These are phyloP conservation scores for Saccharum officinarum DNA, from an alignment of 176 grass and related monocot genomes.

Conservation along the genomic window DNA sequence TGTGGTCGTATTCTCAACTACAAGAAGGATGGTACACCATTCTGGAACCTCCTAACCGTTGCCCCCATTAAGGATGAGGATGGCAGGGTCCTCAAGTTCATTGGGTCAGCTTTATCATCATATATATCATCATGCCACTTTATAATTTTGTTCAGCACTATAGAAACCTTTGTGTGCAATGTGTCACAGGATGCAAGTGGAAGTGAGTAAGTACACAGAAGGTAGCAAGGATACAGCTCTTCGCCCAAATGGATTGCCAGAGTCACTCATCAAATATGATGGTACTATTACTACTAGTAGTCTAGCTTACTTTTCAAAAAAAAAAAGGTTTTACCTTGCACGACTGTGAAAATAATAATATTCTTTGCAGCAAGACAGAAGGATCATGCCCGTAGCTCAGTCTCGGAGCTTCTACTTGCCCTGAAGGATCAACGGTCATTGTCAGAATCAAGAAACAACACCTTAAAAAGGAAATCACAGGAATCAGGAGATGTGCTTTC, in stretches of 20 bases:
- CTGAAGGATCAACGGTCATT: conserved; percentile 61
- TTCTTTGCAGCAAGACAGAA: conserved; percentile 71
- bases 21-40: conserved; percentile 87
- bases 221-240: conserved; percentile 71
- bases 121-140: no score
- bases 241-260: conserved; percentile 88
- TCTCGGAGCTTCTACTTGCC: conserved; percentile 79
- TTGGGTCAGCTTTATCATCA: conserved; percentile 57
- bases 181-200: conserved; percentile 86
- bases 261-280: conserved; percentile 93
- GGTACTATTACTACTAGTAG: conserved; percentile 39
- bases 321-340: not conserved
- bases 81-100: conserved; percentile 84
- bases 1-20: conserved; percentile 91
- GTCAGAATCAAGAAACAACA: conserved; percentile 61
- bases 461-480: conserved; percentile 68
- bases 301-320: not conserved
- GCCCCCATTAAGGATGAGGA: conserved; percentile 94
- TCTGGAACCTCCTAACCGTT: conserved; percentile 91
- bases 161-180: not conserved
- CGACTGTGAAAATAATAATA: not conserved
- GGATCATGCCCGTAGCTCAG: conserved; percentile 73
- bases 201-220: conserved; percentile 97
- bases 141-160: no score
- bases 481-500: conserved; percentile 22